phyloP scores from a whole-genome alignment of 176 grass and related monocot genomes.

The Oryza australiensis region DNA sequence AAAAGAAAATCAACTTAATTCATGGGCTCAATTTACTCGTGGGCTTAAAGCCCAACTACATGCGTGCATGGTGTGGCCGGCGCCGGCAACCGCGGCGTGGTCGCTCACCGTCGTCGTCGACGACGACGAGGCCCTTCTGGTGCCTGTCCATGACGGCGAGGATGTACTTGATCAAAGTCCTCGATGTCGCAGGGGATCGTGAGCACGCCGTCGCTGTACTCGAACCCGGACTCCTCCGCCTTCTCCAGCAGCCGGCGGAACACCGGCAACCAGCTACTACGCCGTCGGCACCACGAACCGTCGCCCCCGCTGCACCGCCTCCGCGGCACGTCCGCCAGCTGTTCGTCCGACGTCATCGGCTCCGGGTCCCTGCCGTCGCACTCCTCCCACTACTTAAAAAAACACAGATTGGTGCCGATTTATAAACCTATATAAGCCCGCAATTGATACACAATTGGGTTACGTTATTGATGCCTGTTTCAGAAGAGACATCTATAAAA shows the following conservation, averaged over 20 bases:
- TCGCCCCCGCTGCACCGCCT: slow-evolving; percentile 28
- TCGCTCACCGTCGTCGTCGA: slow-evolving; percentile 50
- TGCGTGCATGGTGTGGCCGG: too few relatives aligned
- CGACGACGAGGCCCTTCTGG: slow-evolving; percentile 40
- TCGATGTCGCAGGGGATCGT: slow-evolving; percentile 68
- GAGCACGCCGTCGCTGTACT: slow-evolving; percentile 46
- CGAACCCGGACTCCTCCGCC: slow-evolving; percentile 61
- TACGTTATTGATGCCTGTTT: too few relatives aligned
- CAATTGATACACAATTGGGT: too few relatives aligned
- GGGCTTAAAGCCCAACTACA: not conserved
- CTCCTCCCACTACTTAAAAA: too few relatives aligned
- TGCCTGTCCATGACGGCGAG: slow-evolving; percentile 54
- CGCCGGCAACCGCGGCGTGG: too few relatives aligned
- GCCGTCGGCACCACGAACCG: slow-evolving; percentile 76
- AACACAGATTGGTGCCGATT: too few relatives aligned
- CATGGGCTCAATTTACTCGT: not conserved
- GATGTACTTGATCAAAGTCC: slow-evolving; percentile 74
- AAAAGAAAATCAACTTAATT: not conserved
- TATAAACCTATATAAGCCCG: too few relatives aligned
- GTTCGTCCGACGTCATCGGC: slow-evolving; percentile 28
- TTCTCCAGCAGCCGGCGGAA: slow-evolving; percentile 72
- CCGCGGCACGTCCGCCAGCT: slow-evolving; percentile 44
- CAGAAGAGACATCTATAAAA: too few relatives aligned
- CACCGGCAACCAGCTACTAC: slow-evolving; percentile 48
- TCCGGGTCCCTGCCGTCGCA: too few relatives aligned